phyloP scores from a whole-genome alignment of 2,329 filamentous ascomycete species.

The Trichoderma asperellum region DNA sequence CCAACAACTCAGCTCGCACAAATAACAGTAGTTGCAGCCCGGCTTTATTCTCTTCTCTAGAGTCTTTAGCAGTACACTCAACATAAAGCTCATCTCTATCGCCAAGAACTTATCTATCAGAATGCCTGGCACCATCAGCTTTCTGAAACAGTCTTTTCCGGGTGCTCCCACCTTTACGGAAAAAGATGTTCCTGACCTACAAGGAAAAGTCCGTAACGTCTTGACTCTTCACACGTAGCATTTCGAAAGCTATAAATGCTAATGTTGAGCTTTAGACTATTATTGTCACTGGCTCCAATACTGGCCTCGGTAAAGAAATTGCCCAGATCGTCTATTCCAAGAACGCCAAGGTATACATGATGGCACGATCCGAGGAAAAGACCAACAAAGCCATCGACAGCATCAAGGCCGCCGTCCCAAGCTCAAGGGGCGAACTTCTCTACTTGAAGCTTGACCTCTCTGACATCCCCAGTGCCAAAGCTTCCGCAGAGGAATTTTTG shows the following conservation, averaged over 20 bases:
- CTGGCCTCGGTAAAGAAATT: constrained; percentile 55
- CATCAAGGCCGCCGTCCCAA: constrained; percentile 44
- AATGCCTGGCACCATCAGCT: constrained; percentile 26
- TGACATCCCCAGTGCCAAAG: constrained; percentile 40
- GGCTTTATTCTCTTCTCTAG: neutral
- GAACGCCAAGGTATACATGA: constrained; percentile 60
- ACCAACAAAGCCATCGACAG: constrained; percentile 47
- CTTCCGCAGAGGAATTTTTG: constrained; percentile 35
- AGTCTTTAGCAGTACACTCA: neutral
- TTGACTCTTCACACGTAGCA: neutral
- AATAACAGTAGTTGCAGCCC: neutral
- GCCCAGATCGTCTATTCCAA: constrained; percentile 56
- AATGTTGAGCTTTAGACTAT: constrained; percentile 44
- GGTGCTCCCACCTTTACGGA: constrained; percentile 28
- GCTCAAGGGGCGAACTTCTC: constrained; percentile 44
- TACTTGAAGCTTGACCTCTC: constrained; percentile 50
- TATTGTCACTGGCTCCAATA: constrained; percentile 53
- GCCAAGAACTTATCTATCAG: neutral
- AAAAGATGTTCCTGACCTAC: constrained; percentile 66
- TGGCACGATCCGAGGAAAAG: constrained; percentile 51
- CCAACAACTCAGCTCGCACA: neutral
- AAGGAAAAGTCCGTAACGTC: constrained; percentile 55
- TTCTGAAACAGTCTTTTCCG: constrained; percentile 27
- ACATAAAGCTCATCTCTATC: too few species aligned
- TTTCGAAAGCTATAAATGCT: neutral